phyloP scores from a whole-genome alignment of 2,329 filamentous ascomycete species.

The Xylariales sp. region DNA sequence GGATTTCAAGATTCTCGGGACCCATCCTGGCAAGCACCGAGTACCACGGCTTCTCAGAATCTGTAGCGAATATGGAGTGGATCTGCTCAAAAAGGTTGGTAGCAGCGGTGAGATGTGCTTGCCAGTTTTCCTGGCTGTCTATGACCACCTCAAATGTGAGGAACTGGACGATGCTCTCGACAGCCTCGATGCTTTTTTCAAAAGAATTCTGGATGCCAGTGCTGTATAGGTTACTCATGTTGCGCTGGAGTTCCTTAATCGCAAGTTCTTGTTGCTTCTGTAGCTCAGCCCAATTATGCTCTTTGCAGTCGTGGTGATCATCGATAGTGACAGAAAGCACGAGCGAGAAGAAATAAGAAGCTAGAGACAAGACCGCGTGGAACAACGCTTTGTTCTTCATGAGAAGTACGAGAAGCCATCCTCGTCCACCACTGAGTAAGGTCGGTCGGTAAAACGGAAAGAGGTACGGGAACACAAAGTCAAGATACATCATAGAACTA shows the following conservation, averaged over 20 bases:
- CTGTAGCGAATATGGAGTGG: conserved; percentile 23
- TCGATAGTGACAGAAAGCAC: conserved; percentile 29
- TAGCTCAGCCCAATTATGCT: conserved; percentile 31
- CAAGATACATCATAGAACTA: conserved; percentile 55
- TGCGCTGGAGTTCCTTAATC: conserved; percentile 37
- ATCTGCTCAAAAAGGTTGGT: conserved; percentile 44
- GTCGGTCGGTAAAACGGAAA: conserved; percentile 60
- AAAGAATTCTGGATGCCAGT: conserved; percentile 24
- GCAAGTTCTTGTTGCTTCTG: conserved; percentile 40
- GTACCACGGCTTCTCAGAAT: conserved; percentile 23
- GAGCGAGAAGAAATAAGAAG: conserved; percentile 52
- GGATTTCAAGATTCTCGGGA: conserved; percentile 5
- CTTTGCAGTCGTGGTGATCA: conserved; percentile 28
- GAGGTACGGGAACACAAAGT: conserved; percentile 57
- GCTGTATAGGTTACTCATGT: conserved; percentile 29
- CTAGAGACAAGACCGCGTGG: conserved; percentile 52
- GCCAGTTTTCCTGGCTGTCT: conserved; percentile 42
- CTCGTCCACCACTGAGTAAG: conserved; percentile 50
- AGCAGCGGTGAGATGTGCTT: conserved; percentile 45
- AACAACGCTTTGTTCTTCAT: conserved; percentile 53
- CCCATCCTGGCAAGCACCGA: conserved; percentile 24
- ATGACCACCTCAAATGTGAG: conserved; percentile 47
- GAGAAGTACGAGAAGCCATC: conserved; percentile 56
- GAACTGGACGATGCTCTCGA: conserved; percentile 49
- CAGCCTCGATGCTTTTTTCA: conserved; percentile 31